A percentile compares a stretch with the other conserved stretches of the same genome.
These are phyloP conservation scores for Biancaea sappan DNA, from an alignment of 306 rosid genomes.

Conservation along the genomic window DNA sequence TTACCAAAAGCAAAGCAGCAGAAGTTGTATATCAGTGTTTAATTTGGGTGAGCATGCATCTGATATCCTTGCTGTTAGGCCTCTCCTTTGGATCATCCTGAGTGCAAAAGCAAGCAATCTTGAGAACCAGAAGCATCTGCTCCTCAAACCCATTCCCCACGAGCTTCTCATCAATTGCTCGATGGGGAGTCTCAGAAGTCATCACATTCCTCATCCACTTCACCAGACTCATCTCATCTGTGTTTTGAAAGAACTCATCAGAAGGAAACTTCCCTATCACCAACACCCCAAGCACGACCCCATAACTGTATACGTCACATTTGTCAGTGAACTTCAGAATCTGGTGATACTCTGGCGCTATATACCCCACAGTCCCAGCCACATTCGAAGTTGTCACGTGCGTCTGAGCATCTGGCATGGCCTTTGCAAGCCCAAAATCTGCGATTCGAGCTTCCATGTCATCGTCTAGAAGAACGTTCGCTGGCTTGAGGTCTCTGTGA, in stretches of 20 bases:
- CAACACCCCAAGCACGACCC: slow-evolving; percentile 79
- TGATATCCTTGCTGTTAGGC: slow-evolving; percentile 85
- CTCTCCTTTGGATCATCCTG: slow-evolving; percentile 81
- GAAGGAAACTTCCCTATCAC: slow-evolving; percentile 83
- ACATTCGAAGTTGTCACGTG: slow-evolving; percentile 72
- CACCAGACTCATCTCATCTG: slow-evolving; percentile 75
- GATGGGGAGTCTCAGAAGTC: slow-evolving; percentile 63
- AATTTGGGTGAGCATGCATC: slow-evolving; percentile 82
- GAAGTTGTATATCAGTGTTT: slow-evolving; percentile 52
- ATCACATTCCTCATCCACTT: slow-evolving; percentile 79
- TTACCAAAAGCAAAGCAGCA: neutral
- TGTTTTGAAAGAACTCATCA: slow-evolving; percentile 65
- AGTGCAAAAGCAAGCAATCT: slow-evolving; percentile 92
- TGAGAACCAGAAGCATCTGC: slow-evolving; percentile 86
- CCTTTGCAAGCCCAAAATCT: slow-evolving; percentile 93
- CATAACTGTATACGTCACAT: slow-evolving; percentile 89
- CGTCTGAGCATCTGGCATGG: slow-evolving; percentile 73
- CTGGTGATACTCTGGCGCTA: slow-evolving; percentile 93
- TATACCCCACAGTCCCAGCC: slow-evolving; percentile 86
- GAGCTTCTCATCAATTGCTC: slow-evolving; percentile 62
- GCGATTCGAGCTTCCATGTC: slow-evolving; percentile 92
- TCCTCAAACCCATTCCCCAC: slow-evolving; percentile 75
- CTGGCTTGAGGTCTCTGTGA: slow-evolving; percentile 88
- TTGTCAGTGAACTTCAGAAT: slow-evolving; percentile 83
- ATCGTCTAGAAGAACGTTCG: slow-evolving; percentile 78